These are phyloP conservation scores for Quercus tomentella DNA, from an alignment of 331 rosid genomes.

Conservation along the genomic window DNA sequence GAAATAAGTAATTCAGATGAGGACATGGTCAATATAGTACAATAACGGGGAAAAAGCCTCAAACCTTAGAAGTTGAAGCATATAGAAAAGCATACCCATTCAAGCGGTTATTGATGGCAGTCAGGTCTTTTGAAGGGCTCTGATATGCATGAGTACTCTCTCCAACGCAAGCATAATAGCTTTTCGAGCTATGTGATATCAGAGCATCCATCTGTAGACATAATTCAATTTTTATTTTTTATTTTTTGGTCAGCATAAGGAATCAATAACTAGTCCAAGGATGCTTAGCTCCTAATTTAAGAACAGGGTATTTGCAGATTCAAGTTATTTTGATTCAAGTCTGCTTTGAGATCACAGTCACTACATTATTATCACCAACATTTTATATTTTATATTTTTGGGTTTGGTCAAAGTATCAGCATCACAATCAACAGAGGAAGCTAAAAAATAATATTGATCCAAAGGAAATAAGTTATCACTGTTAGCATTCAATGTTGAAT, in stretches of 20 bases:
- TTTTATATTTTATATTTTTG: too few relatives aligned
- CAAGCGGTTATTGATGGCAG: constrained; percentile 88
- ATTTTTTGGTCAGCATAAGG: not conserved
- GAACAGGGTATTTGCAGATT: not conserved
- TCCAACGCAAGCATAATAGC: constrained; percentile 96
- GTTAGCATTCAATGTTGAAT: not conserved
- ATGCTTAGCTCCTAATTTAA: not conserved
- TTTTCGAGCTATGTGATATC: constrained; percentile 87
- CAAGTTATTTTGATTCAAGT: not conserved
- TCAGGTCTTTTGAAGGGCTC: constrained; percentile 93
- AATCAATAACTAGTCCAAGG: not conserved
- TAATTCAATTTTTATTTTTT: not conserved
- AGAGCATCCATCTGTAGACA: constrained; percentile 85
- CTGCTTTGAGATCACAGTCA: not conserved
- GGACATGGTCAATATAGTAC: not conserved
- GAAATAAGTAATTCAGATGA: constrained; percentile 11
- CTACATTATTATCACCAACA: not conserved
- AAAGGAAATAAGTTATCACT: not conserved
- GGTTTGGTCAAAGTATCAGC: not conserved
- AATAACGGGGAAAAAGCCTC: not conserved
- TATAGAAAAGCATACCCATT: constrained; percentile 50
- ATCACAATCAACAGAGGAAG: not conserved
- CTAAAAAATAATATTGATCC: not conserved
- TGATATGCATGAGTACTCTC: constrained; percentile 97
- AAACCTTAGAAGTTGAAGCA: not conserved